Evolutionary conservation across 768 basidiomycete genomes (phyloP), one percentile per base, ranked within the genome.

Genomic region (Rhodotorula toruloides): DNA sequence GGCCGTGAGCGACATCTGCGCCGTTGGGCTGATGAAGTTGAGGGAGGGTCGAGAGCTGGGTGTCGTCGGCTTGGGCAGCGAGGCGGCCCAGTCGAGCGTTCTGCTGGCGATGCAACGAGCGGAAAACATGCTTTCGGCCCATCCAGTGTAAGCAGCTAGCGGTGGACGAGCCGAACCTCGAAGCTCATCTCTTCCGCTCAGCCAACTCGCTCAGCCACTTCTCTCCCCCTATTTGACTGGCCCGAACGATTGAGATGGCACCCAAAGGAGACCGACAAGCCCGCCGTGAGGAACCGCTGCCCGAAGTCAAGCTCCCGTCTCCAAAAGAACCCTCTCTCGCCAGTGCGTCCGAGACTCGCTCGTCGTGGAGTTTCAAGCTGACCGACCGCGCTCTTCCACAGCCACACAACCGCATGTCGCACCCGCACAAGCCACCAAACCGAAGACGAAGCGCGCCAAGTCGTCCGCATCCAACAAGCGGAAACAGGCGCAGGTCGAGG

Each of bases 401-500:
- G 55, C 56, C 34, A 58, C 65, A 4, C 49, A 67, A 43, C 65
- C 65, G 5, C 65, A 62, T 56, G 65, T 67, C 42, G 52, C 60
- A 0, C 66, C 66, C 36, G 66, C 50, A n/a, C 65, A 61, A 29
- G 60, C 50, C 13, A 16, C 25, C 2, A 63, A 62, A 40, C 31
- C 54, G 0, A 67, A 67, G 39, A 54, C 56, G 25, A 67, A 67
- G 40, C 60, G 66, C 13, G 29, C 47, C 2, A 58, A 61, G 39
- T 54, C 50, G 19, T 27, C 29, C 13, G 37, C 44, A 13, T 31
- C 37, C 25, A 67, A 67, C 61, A 58, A 62, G 43, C 47, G 49
- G n/a, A 67, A 67, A 29, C 5, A 3, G 8, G 50, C 39, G 36
- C 39, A 42, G 11, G 58, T 58, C 32, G 29, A 54, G n/a, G 44